phyloP scores from a whole-genome alignment of 306 rosid genomes.

The Dalbergia cochinchinensis region DNA sequence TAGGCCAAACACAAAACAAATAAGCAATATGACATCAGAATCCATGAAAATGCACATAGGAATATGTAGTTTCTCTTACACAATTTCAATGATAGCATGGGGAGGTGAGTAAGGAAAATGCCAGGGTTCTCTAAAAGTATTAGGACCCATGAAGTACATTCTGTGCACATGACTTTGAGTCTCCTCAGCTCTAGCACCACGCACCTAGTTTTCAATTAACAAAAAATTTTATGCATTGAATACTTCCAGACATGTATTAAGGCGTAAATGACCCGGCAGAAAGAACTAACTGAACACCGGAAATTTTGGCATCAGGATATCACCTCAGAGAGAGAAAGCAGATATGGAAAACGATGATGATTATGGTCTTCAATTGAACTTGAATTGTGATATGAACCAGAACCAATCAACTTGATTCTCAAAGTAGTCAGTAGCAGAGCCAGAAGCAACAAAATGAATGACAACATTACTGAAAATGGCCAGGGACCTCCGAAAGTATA shows the following conservation, averaged over 20 bases:
- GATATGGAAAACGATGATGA: constrained; percentile 78
- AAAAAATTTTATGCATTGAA: constrained; percentile 26
- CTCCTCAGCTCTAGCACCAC: constrained; percentile 90
- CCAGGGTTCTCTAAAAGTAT: constrained; percentile 98
- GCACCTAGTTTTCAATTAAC: constrained; percentile 64
- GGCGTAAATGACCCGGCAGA: constrained; percentile 33
- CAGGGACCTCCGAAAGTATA: constrained; percentile 95
- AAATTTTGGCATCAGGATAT: constrained; percentile 36
- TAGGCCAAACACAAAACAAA: constrained; percentile 3
- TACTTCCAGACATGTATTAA: constrained; percentile 22
- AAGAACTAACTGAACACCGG: constrained; percentile 38
- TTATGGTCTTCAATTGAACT: constrained; percentile 77
- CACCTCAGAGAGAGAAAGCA: constrained; percentile 98
- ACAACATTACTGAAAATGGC: constrained; percentile 76
- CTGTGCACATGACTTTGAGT: constrained; percentile 97
- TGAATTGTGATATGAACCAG: constrained; percentile 68
- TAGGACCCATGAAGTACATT: constrained; percentile 97
- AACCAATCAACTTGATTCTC: constrained; percentile 81
- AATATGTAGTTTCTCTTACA: constrained; percentile 70
- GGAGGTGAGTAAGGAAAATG: constrained; percentile 99
- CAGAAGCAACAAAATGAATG: constrained; percentile 74
- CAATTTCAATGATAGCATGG: constrained; percentile 93
- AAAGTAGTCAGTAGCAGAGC: constrained; percentile 76
- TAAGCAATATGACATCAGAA: constrained; percentile 35
- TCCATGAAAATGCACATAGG: constrained; percentile 26